Percentiles rank a stretch among this genome's conserved stretches.
phyloP scores from a whole-genome alignment of 2,329 filamentous ascomycete genomes.

The Thermothelomyces thermophilus region DNA sequence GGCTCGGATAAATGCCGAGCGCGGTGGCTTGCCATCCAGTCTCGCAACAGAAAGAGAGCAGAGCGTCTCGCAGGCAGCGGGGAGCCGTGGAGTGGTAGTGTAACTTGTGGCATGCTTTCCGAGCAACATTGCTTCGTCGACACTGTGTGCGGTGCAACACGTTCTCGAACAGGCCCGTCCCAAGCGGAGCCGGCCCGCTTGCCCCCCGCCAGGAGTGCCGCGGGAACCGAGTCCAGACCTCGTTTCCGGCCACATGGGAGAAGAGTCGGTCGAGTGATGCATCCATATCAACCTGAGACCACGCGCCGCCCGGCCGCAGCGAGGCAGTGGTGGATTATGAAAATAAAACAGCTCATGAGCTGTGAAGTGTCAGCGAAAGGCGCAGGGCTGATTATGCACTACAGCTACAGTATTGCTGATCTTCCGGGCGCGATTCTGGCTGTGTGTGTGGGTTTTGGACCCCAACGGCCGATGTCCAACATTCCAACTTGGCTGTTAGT shows the following conservation, averaged over 20 bases:
- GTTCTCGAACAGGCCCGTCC: background rate
- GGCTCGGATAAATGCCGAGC: slow-evolving; percentile 4
- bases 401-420: background rate
- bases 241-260: background rate
- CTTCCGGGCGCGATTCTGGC: background rate
- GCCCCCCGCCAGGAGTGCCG: background rate
- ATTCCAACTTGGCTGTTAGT: background rate
- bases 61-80: background rate
- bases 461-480: background rate
- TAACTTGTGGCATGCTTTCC: background rate
- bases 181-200: background rate
- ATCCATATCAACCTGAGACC: background rate
- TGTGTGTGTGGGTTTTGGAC: background rate
- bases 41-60: background rate
- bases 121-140: background rate
- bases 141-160: background rate
- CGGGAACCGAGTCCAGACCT: background rate
- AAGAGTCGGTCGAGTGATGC: background rate
- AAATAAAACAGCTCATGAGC: background rate
- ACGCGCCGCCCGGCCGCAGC: background rate
- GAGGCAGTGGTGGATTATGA: no score
- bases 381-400: background rate
- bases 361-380: background rate
- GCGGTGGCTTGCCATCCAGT: slow-evolving; percentile 1
- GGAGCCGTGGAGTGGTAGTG: no score